These are phyloP conservation scores for Amylocystis lapponica DNA, from an alignment of 768 basidiomycete species.

Conservation along the genomic window DNA sequence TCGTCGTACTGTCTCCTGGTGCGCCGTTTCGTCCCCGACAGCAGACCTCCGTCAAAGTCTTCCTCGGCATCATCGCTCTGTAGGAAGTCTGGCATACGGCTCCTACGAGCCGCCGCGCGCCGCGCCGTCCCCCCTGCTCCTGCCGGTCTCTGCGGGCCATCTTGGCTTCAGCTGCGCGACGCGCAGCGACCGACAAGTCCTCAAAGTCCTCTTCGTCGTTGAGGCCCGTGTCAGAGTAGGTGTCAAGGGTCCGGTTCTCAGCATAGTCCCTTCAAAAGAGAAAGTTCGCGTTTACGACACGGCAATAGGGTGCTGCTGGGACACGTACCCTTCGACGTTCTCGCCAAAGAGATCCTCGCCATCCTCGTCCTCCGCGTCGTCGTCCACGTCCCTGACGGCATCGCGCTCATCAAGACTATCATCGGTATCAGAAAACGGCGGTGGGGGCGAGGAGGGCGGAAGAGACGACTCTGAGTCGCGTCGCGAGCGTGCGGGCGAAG, in stretches of 20 bases:
- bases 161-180: conserved; percentile 77
- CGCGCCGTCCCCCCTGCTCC: conserved; percentile 60
- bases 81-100: conserved; percentile 82
- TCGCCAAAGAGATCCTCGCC: conserved; percentile 93
- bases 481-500: conserved; percentile 45
- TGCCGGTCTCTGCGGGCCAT: conserved; percentile 87
- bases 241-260: conserved; percentile 74
- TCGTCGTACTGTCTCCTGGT: conserved; percentile 94
- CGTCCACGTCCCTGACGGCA: conserved; percentile 75
- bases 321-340: conserved; percentile 61
- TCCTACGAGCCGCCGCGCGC: conserved; percentile 73
- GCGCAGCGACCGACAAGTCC: conserved; percentile 59
- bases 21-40: conserved; percentile 71
- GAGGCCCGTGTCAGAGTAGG: conserved; percentile 81
- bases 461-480: conserved; percentile 68
- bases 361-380: conserved; percentile 74
- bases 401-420: conserved; percentile 37
- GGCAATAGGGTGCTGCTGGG: conserved; percentile 1
- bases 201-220: conserved; percentile 75
- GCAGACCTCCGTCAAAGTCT: conserved; percentile 51
- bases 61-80: conserved; percentile 80
- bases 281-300: background rate
- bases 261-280: conserved; percentile 68
- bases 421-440: conserved; percentile 44
- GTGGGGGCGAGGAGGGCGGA: conserved; percentile 47